phyloP scores from a whole-genome alignment of 169 alveolate genomes.

The Cryptosporidium tyzzeri region DNA sequence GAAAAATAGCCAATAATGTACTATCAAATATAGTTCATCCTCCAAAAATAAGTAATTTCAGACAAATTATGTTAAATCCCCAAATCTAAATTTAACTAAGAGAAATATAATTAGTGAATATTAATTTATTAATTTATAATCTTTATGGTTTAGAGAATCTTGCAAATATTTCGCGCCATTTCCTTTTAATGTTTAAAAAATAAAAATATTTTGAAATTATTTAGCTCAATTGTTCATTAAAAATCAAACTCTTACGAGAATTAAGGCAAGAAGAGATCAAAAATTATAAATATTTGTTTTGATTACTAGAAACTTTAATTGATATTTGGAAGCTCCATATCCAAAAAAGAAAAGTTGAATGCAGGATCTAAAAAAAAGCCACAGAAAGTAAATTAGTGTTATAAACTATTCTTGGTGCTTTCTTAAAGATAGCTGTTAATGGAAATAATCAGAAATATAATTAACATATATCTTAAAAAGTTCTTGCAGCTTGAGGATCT shows the following conservation, averaged over 20 bases:
- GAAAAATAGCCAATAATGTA: neutral
- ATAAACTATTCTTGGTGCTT: neutral
- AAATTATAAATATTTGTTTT: neutral
- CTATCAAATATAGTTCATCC: neutral
- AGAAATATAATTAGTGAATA: no score
- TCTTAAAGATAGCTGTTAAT: neutral
- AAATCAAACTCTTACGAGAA: neutral
- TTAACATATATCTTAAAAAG: constrained; percentile 42
- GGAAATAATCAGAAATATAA: constrained; percentile 43
- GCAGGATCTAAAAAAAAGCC: constrained; percentile 5
- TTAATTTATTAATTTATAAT: no score
- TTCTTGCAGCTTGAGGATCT: constrained; percentile 58
- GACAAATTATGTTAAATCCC: neutral
- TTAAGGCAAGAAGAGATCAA: neutral
- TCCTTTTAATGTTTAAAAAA: neutral
- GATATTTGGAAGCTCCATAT: neutral
- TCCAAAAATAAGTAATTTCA: neutral
- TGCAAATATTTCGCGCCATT: neutral
- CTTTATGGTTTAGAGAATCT: neutral
- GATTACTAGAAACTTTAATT: neutral
- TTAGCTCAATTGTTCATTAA: neutral
- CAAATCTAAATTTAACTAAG: neutral
- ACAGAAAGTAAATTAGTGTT: neutral
- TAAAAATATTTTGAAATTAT: neutral
- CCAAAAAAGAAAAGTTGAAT: neutral